Percentiles rank a stretch among this genome's conserved stretches.
Conservation (phyloP, 2,329 filamentous ascomycete species). For the Leptosphaerulina australis region DNA sequence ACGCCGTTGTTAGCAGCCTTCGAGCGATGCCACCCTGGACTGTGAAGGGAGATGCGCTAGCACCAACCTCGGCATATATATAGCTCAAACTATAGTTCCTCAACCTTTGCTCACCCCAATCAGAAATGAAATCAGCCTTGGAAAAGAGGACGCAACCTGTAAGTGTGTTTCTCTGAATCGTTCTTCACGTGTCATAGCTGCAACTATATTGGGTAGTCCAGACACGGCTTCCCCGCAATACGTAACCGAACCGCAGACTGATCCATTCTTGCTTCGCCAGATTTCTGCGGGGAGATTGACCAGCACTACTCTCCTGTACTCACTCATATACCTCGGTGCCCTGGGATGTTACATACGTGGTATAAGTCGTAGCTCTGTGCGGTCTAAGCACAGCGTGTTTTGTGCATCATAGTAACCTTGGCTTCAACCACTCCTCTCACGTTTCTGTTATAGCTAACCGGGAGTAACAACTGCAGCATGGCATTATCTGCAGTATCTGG, state of each 20-base stretch:
- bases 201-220: neutral
- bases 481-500: conserved; percentile 1
- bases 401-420: neutral
- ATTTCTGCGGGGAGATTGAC: conserved; percentile 1
- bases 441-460: conserved; percentile 1
- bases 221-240: conserved; percentile 3
- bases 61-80: conserved; percentile 7
- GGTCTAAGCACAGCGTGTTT: neutral
- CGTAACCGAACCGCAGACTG: neutral
- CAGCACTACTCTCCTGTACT: neutral
- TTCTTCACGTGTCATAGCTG: neutral
- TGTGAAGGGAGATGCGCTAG: conserved; percentile 4
- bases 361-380: neutral
- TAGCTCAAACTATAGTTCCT: neutral
- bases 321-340: conserved; percentile 4
- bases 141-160: neutral
- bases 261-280: neutral
- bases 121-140: neutral
- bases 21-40: no score
- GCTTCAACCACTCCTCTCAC: neutral
- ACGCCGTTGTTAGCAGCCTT: no score
- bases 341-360: neutral
- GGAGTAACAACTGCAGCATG: conserved; percentile 10
- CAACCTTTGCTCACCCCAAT: neutral
- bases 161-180: neutral